Conservation (phyloP, 2,329 filamentous ascomycete species). For the Escovopsis weberi region DNA sequence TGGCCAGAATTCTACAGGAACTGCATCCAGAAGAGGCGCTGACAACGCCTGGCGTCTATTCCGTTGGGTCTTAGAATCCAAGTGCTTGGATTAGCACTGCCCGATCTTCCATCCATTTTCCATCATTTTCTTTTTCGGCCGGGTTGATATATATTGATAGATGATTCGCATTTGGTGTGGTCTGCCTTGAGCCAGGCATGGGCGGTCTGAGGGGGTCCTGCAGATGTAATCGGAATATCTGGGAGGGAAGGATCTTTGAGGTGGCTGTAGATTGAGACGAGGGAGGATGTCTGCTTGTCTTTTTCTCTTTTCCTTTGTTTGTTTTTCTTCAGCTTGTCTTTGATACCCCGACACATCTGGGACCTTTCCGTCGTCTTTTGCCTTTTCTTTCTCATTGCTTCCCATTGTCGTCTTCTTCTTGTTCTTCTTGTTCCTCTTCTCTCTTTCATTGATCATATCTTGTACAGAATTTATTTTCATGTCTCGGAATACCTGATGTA, state of each 20-base stretch:
- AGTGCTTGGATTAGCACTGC: not conserved
- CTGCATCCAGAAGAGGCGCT: conserved; percentile 19
- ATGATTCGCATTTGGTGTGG: too few relatives aligned
- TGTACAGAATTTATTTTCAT: too few relatives aligned
- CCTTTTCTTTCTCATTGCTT: not conserved
- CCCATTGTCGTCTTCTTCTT: not conserved
- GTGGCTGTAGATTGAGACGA: not conserved
- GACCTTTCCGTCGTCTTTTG: not conserved
- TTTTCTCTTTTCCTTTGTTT: conserved; percentile 1
- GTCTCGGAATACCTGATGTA: too few relatives aligned
- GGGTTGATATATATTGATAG: not conserved
- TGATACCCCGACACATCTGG: not conserved
- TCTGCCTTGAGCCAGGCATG: too few relatives aligned
- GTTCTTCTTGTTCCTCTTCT: not conserved
- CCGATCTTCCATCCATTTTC: not conserved
- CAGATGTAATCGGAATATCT: too few relatives aligned
- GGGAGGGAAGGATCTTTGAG: not conserved
- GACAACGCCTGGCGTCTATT: conserved; percentile 1
- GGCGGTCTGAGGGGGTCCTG: too few relatives aligned
- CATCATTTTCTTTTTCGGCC: not conserved
- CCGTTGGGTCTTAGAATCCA: not conserved
- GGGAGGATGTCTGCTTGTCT: not conserved
- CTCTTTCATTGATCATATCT: too few relatives aligned
- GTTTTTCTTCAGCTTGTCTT: conserved; percentile 2
- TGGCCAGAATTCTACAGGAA: conserved; percentile 34